Evolutionary conservation across 768 basidiomycete genomes (phyloP), one percentile per base, ranked within the genome.

Genomic region (Lanmaoa pseudosensibilis): DNA sequence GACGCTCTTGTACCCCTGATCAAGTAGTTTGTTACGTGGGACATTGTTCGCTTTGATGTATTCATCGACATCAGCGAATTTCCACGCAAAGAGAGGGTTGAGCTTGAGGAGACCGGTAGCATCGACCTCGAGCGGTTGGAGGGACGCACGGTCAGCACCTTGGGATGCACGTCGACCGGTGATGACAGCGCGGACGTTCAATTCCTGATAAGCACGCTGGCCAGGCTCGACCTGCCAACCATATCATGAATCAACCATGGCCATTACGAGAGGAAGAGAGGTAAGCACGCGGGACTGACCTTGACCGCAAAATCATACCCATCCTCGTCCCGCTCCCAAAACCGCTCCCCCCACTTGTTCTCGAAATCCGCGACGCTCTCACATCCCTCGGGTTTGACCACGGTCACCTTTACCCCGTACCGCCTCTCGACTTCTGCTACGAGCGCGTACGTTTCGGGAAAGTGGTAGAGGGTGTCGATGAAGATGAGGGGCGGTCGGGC

Each of bases 381-480:
- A 62, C 88, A 92, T 2, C 78, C 86, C 18, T 82, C 80, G 10
- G 97, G 96, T 61, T 80, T 87, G 77, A 86, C 97, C 8, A 91
- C 83, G 69, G 87, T 81, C 5, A 98, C 77, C 4, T 81, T 80
- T 38, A 85, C 77, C n/a, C 77, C 77, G 71, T 98, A 99, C 57
- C 78, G 83, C 62, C 78, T 70, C 66, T 87, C 84, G 18, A 94
- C 91, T n/a, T 86, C 84, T 37, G 87, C 83, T 11, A 95, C 88
- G 44, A 99, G 86, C 54, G 86, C 85, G 65, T 97, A 88, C 5
- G 96, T 98, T 76, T 98, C 92, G 4, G 79, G 77, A 74, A 99
- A 99, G 76, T 98, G 97, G 69, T 98, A 94, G 15, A 98, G 79
- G 0, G 97, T 98, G 76, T 99, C 95, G 69, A 98, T 75, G 77